Percentiles rank a stretch among this genome's conserved stretches.
phyloP scores from a whole-genome alignment of 1,139 yeast genomes.

The Pichia sp. region DNA sequence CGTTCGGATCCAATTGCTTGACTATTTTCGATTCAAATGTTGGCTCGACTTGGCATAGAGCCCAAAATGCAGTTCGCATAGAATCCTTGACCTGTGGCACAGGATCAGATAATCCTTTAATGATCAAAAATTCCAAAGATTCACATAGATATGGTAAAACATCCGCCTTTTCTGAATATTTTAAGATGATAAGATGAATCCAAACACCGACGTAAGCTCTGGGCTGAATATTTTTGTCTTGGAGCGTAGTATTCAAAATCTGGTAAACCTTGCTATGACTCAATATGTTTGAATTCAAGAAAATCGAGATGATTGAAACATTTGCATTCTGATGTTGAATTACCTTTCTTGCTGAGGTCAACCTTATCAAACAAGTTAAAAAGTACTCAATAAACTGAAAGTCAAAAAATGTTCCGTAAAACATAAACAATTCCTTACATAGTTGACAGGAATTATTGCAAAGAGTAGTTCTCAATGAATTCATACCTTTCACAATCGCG shows the following conservation, averaged over 20 bases:
- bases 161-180: constrained; percentile 24
- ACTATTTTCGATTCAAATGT: constrained; percentile 31
- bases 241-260: constrained; percentile 43
- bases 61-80: constrained; percentile 73
- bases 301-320: constrained; percentile 53
- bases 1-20: constrained; percentile 35
- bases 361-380: constrained; percentile 47
- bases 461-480: constrained; percentile 77
- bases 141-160: constrained; percentile 29
- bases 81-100: constrained; percentile 73
- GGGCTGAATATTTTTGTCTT: constrained; percentile 66
- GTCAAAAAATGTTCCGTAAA: constrained; percentile 46
- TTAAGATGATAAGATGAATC: constrained; percentile 53
- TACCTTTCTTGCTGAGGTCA: constrained; percentile 70
- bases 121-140: constrained; percentile 28
- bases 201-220: constrained; percentile 64
- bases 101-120: constrained; percentile 67
- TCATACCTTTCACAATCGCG: constrained; percentile 59
- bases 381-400: constrained; percentile 48
- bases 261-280: constrained; percentile 40
- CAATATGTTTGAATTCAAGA: constrained; percentile 43
- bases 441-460: constrained; percentile 70
- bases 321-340: constrained; percentile 74
- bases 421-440: constrained; percentile 61
- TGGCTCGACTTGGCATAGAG: constrained; percentile 43